Percentiles rank a stretch among this genome's conserved stretches.
Conservation (phyloP, 805 yeast species). For the Hanseniaspora opuntiae region DNA sequence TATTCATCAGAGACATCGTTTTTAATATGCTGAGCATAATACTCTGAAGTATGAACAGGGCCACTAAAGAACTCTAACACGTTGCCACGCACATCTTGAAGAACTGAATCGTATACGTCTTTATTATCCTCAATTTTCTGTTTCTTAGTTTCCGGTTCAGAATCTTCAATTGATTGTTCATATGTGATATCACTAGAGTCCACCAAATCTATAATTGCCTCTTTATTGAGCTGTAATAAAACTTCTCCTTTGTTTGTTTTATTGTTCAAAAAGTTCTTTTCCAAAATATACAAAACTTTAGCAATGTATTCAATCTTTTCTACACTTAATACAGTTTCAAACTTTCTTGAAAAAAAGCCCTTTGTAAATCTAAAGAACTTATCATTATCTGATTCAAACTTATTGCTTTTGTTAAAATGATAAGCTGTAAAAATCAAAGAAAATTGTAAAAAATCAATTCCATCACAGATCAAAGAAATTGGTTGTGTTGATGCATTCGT, state of each 20-base stretch:
- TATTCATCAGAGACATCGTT: constrained; percentile 4
- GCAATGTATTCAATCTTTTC: constrained; percentile 19
- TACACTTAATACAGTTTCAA: constrained; percentile 18
- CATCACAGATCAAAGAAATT: constrained; percentile 24
- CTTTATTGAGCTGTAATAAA: constrained; percentile 19
- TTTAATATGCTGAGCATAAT: neutral
- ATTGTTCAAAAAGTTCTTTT: constrained; percentile 25
- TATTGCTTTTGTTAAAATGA: constrained; percentile 19
- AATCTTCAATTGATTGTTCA: constrained; percentile 15
- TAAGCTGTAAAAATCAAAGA: constrained; percentile 24
- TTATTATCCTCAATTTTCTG: neutral
- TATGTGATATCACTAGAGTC: constrained; percentile 11
- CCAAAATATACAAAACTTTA: constrained; percentile 22
- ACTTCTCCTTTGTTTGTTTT: constrained; percentile 26
- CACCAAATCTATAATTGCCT: constrained; percentile 13
- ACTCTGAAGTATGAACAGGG: neutral
- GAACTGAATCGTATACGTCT: neutral
- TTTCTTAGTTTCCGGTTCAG: neutral
- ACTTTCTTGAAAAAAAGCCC: constrained; percentile 23
- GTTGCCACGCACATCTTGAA: neutral
- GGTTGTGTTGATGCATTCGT: constrained; percentile 28
- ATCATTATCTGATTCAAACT: constrained; percentile 14
- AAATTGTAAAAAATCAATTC: constrained; percentile 22
- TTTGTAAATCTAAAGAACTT: constrained; percentile 21
- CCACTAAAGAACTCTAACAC: neutral